These are phyloP conservation scores for Suillus variegatus DNA, from an alignment of 768 basidiomycete genomes.

Conservation along the genomic window DNA sequence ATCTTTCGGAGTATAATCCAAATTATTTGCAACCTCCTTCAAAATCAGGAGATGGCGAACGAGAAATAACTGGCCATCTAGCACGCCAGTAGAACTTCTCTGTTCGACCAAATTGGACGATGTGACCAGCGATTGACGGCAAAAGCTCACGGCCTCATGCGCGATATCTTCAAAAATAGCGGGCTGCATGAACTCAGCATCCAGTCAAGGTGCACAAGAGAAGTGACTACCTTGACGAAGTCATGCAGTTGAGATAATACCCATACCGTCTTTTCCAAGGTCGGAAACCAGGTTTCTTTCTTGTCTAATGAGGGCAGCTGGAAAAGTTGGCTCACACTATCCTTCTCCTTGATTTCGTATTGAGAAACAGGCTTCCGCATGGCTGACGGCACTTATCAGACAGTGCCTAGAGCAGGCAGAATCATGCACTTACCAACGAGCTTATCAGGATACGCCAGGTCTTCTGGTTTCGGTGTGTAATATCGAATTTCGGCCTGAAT, in stretches of 20 bases:
- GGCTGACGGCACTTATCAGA: slow-evolving; percentile 32
- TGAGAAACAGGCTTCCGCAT: slow-evolving; percentile 45
- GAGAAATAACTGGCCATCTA: slow-evolving; percentile 86
- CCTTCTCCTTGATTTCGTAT: slow-evolving; percentile 61
- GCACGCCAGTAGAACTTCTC: slow-evolving; percentile 43
- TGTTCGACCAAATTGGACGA: slow-evolving; percentile 67
- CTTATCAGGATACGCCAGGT: slow-evolving; percentile 86
- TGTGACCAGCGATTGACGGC: slow-evolving; percentile 75
- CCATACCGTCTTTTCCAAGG: slow-evolving; percentile 86
- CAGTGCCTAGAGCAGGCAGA: background rate
- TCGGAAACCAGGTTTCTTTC: slow-evolving; percentile 91
- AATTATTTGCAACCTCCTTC: slow-evolving; percentile 83
- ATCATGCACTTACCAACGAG: slow-evolving; percentile 56
- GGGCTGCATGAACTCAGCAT: slow-evolving; percentile 51
- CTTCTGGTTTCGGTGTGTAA: slow-evolving; percentile 74
- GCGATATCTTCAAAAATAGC: slow-evolving; percentile 96
- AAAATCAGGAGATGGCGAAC: slow-evolving; percentile 88
- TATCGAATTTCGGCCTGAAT: slow-evolving; percentile 88
- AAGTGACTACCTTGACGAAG: slow-evolving; percentile 77
- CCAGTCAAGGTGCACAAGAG: background rate
- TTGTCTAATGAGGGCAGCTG: slow-evolving; percentile 68
- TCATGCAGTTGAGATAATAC: slow-evolving; percentile 87
- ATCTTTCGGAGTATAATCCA: slow-evolving; percentile 61
- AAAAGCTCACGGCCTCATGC: slow-evolving; percentile 85
- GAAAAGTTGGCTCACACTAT: slow-evolving; percentile 69